Conservation (phyloP, 2,329 filamentous ascomycete genomes). For the Xylaria sp. region DNA sequence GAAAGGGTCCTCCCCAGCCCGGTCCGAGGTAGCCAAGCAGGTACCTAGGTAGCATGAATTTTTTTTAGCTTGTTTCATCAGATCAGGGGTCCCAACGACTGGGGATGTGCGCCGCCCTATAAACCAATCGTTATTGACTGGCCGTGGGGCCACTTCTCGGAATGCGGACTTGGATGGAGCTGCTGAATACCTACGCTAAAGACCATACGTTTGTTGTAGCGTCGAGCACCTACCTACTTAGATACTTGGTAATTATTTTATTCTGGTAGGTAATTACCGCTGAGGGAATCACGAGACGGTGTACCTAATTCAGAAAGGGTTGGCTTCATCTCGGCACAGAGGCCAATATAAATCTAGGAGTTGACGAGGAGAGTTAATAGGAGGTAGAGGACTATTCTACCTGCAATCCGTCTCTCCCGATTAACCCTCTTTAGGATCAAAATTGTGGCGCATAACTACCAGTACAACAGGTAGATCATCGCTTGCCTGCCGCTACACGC, state of each 20-base stretch:
- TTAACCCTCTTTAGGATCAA: slow-evolving; percentile 12
- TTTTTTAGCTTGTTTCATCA: slow-evolving; percentile 37
- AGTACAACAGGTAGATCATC: not conserved
- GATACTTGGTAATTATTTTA: no score
- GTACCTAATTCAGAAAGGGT: not conserved
- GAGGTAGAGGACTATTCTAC: not conserved
- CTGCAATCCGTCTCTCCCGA: not conserved
- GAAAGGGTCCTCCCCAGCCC: slow-evolving; percentile 25
- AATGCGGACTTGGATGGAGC: slow-evolving; percentile 16
- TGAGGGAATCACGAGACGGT: not conserved
- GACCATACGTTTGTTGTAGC: no score
- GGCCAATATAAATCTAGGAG: not conserved
- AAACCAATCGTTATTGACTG: slow-evolving; percentile 20
- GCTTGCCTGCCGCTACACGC: not conserved
- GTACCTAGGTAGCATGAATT: slow-evolving; percentile 21
- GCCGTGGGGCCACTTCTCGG: slow-evolving; percentile 6
- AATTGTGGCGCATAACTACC: slow-evolving; percentile 6
- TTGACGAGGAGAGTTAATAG: not conserved
- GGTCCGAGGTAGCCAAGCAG: slow-evolving; percentile 17
- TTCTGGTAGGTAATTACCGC: not conserved
- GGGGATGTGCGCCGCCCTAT: slow-evolving; percentile 8
- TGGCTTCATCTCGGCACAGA: not conserved
- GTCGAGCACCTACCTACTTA: no score
- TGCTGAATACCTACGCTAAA: slow-evolving; percentile 1
- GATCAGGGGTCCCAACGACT: slow-evolving; percentile 16